Evolutionary conservation across 441 rosid genomes (phyloP).

Genomic region (Syzygium syzygioides): DNA sequence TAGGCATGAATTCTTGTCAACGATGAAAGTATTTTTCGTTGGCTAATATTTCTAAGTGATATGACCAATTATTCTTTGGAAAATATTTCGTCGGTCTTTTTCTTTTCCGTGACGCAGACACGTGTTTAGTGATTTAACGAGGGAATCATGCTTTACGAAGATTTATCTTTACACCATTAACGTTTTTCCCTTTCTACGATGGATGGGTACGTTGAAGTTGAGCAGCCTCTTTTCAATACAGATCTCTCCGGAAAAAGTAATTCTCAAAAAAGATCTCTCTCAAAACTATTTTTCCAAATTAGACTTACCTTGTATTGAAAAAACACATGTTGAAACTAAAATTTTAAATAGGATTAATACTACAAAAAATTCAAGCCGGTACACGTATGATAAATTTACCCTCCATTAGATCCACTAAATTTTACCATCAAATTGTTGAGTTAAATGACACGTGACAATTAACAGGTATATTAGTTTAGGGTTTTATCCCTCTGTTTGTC

Average conservation of each 20-base stretch:
- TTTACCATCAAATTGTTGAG: no score
- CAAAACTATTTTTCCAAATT: neutral
- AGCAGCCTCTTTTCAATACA: neutral
- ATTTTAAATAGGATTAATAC: neutral
- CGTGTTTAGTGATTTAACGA: neutral
- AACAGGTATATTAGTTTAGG: no score
- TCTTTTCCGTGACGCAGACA: no score
- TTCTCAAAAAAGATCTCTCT: neutral
- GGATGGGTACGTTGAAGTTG: neutral
- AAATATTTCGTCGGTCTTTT: neutral
- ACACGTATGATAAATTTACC: no score
- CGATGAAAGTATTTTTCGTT: neutral
- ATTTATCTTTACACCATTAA: neutral
- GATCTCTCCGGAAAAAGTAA: neutral
- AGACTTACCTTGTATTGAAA: neutral
- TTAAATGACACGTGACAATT: no score
- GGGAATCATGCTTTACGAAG: accelerated
- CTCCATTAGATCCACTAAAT: no score
- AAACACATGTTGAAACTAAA: neutral
- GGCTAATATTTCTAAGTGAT: accelerated
- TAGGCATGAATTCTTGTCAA: accelerated
- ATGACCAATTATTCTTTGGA: accelerated
- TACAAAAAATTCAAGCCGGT: no score
- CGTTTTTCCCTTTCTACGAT: neutral
- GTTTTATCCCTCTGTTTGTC: no score